Conservation (phyloP, 2,329 filamentous ascomycete species). For the Xylaria hypoxylon region DNA sequence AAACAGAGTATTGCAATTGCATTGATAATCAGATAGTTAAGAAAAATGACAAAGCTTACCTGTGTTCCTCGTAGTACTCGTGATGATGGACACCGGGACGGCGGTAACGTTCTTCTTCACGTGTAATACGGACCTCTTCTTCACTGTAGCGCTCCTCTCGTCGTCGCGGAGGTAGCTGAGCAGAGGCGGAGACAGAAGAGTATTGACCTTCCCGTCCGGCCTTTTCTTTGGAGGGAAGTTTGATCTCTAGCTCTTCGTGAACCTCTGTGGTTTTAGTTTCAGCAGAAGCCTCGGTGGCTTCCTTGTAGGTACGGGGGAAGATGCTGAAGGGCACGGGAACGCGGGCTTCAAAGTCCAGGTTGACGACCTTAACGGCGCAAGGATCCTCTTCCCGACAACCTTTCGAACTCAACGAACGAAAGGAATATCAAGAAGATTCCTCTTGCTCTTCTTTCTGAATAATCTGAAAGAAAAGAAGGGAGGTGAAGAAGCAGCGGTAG, state of each 20-base stretch:
- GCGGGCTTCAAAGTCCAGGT: constrained; percentile 99
- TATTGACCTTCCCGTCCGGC: constrained; percentile 98
- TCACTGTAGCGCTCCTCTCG: constrained; percentile 74
- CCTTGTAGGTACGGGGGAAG: constrained; percentile 97
- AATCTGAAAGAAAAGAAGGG: constrained; percentile 57
- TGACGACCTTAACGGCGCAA: constrained; percentile 78
- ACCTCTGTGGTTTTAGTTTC: constrained; percentile 70
- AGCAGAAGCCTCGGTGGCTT: constrained; percentile 59
- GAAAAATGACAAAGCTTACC: constrained; percentile 52
- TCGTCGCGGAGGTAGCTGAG: constrained; percentile 72
- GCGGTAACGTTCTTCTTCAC: constrained; percentile 80
- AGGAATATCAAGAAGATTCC: constrained; percentile 74
- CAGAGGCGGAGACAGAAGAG: constrained; percentile 76
- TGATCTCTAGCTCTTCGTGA: constrained; percentile 91
- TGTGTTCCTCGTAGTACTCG: constrained; percentile 66
- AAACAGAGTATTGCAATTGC: not conserved
- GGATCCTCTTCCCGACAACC: constrained; percentile 60
- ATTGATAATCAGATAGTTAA: too few species aligned
- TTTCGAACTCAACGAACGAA: constrained; percentile 61
- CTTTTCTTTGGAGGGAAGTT: constrained; percentile 74
- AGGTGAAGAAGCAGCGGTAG: constrained; percentile 53
- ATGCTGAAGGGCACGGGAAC: constrained; percentile 99
- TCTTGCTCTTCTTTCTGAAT: constrained; percentile 70
- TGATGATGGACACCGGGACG: constrained; percentile 74
- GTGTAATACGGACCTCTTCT: constrained; percentile 86